Conservation (phyloP, 2,329 filamentous ascomycete species). For the Beauveria asiatica region DNA sequence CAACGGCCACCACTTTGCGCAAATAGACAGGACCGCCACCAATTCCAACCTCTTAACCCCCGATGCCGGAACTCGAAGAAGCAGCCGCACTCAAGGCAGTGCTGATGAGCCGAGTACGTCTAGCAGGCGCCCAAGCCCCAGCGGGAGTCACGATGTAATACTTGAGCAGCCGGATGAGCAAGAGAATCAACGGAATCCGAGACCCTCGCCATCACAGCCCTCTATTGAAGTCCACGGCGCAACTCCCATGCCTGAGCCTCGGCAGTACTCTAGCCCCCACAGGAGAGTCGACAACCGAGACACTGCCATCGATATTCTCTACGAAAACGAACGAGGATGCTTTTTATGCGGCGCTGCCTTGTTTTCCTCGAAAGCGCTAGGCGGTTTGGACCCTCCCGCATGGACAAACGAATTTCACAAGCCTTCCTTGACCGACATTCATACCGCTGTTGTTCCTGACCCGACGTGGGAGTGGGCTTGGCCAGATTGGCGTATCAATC, state of each 20-base stretch:
- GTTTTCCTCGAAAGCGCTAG: constrained; percentile 80
- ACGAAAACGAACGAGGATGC: constrained; percentile 88
- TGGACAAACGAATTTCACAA: constrained; percentile 71
- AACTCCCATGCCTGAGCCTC: constrained; percentile 13
- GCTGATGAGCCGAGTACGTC: neutral
- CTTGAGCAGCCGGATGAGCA: constrained; percentile 4
- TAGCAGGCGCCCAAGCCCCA: constrained; percentile 1
- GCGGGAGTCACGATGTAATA: constrained; percentile 3
- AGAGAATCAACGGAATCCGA: constrained; percentile 9
- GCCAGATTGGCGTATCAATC: constrained; percentile 55
- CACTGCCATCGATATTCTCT: constrained; percentile 73
- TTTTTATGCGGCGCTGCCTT: constrained; percentile 83
- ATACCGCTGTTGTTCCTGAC: constrained; percentile 86
- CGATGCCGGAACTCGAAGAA: neutral
- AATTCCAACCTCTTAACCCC: constrained; percentile 13
- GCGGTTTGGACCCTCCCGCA: constrained; percentile 74
- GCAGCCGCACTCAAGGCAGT: neutral
- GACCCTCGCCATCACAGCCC: constrained; percentile 19
- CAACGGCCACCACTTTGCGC: constrained; percentile 4
- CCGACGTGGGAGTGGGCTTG: constrained; percentile 89
- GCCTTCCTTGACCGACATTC: constrained; percentile 57
- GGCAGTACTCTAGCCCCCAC: constrained; percentile 27
- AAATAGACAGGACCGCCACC: constrained; percentile 9
- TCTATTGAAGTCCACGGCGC: constrained; percentile 28
- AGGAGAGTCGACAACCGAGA: constrained; percentile 32